Evolutionary conservation across 108 stramenopile species (phyloP).

Genomic region (Cylindrotheca fusiformis): DNA sequence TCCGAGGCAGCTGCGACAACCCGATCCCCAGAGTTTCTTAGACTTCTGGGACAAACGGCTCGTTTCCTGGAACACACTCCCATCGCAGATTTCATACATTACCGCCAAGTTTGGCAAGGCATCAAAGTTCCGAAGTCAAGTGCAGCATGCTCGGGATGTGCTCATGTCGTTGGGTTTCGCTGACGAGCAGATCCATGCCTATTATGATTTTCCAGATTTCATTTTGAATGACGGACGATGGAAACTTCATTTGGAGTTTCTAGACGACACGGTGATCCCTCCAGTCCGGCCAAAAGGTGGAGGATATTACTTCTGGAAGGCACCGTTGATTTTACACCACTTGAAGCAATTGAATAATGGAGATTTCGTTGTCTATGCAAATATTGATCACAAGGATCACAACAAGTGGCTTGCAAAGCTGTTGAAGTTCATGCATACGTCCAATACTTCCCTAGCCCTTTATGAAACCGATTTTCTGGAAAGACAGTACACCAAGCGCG

Average conservation of each 20-base stretch:
- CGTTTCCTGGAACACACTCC: too few relatives aligned
- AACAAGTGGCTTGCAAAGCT: slow-evolving; percentile 1
- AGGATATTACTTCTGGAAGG: slow-evolving; percentile 18
- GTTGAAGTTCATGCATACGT: not conserved
- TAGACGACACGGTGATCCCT: not conserved
- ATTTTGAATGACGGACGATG: slow-evolving; percentile 9
- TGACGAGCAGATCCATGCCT: too few relatives aligned
- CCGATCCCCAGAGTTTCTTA: too few relatives aligned
- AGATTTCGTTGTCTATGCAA: slow-evolving; percentile 4
- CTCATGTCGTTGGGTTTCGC: too few relatives aligned
- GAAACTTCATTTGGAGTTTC: slow-evolving; percentile 7
- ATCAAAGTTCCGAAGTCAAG: too few relatives aligned
- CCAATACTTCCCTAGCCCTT: not conserved
- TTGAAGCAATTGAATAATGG: not conserved
- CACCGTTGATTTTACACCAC: slow-evolving; percentile 6
- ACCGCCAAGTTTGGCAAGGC: too few relatives aligned
- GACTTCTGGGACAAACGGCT: too few relatives aligned
- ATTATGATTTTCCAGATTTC: slow-evolving; percentile 11
- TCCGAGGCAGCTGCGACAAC: too few relatives aligned
- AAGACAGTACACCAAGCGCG: slow-evolving; percentile 9
- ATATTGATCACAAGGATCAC: not conserved
- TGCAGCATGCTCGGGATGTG: too few relatives aligned
- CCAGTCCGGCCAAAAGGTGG: slow-evolving; percentile 4
- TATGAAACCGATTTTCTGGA: slow-evolving; percentile 1
- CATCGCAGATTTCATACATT: too few relatives aligned